These are phyloP conservation scores for Russula brevipes DNA, from an alignment of 768 basidiomycete species.

Conservation along the genomic window DNA sequence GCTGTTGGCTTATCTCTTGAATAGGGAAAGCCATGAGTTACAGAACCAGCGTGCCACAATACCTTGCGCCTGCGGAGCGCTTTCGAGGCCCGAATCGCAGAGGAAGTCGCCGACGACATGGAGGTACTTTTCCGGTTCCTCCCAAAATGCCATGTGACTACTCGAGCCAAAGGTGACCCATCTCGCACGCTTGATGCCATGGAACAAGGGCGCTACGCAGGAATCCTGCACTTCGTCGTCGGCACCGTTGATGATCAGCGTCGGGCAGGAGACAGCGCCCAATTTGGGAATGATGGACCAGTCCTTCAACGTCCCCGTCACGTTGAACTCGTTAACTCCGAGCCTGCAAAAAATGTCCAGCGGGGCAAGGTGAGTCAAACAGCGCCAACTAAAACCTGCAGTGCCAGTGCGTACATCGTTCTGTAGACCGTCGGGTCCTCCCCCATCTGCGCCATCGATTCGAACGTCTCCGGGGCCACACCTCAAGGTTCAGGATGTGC, in stretches of 20 bases:
- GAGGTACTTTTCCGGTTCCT: conserved; percentile 24
- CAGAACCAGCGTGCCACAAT: not conserved
- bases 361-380: not conserved
- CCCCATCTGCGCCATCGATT: conserved; percentile 27
- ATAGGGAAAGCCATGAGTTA: not conserved
- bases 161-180: conserved; percentile 23
- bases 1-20: not conserved
- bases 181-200: conserved; percentile 16
- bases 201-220: conserved; percentile 22
- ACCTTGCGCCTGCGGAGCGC: not conserved
- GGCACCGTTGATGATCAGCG: conserved; percentile 25
- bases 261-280: conserved; percentile 21
- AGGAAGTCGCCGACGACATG: conserved; percentile 21
- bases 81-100: not conserved
- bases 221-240: conserved; percentile 24
- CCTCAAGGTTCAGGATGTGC: conserved; percentile 30
- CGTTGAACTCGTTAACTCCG: not conserved
- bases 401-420: conserved; percentile 31
- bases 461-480: conserved; percentile 30
- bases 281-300: conserved; percentile 22
- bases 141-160: conserved; percentile 24
- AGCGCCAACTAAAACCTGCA: not conserved
- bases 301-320: conserved; percentile 24
- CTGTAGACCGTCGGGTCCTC: conserved; percentile 37
- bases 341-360: not conserved